A percentile compares a stretch with the other conserved stretches of the same genome.
These are phyloP conservation scores for Zasmidium cellare DNA, from an alignment of 2,329 filamentous ascomycete species.

Conservation along the genomic window DNA sequence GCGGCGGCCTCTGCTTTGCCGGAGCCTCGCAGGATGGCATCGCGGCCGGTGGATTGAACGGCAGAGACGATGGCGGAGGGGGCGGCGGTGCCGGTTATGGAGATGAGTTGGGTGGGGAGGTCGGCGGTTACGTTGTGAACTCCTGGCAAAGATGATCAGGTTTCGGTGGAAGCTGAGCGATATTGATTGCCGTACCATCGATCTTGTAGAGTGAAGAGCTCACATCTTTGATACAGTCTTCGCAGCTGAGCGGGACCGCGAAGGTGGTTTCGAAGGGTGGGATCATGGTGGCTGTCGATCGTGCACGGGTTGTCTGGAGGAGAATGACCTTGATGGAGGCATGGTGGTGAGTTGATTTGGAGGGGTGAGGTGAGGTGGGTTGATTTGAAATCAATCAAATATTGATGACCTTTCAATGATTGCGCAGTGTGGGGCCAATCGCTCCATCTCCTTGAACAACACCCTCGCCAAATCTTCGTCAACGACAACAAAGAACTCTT, in stretches of 20 bases:
- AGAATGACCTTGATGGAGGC: conserved; percentile 2
- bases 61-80: conserved; percentile 87
- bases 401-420: no score
- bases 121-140: conserved; percentile 81
- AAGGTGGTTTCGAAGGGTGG: conserved; percentile 74
- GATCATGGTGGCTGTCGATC: conserved; percentile 21
- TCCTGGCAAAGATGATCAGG: conserved; percentile 35
- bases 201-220: conserved; percentile 75
- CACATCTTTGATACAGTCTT: conserved; percentile 83
- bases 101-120: conserved; percentile 78
- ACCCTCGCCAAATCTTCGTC: no score
- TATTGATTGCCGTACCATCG: conserved; percentile 49
- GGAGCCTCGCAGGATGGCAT: conserved; percentile 90
- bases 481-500: no score
- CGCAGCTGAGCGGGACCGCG: conserved; percentile 90
- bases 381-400: not conserved
- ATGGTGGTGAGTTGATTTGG: not conserved
- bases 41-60: conserved; percentile 85
- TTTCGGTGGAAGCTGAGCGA: not conserved
- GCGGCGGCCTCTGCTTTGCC: conserved; percentile 80
- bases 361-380: not conserved
- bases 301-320: not conserved
- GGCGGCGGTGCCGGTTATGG: conserved; percentile 84
- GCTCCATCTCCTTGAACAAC: no score
- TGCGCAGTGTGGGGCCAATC: no score